A percentile compares a stretch with the other conserved stretches of the same genome.
Evolutionary conservation across 257 asterid genomes (phyloP).

Genomic region (Solanum chiquidenum): DNA sequence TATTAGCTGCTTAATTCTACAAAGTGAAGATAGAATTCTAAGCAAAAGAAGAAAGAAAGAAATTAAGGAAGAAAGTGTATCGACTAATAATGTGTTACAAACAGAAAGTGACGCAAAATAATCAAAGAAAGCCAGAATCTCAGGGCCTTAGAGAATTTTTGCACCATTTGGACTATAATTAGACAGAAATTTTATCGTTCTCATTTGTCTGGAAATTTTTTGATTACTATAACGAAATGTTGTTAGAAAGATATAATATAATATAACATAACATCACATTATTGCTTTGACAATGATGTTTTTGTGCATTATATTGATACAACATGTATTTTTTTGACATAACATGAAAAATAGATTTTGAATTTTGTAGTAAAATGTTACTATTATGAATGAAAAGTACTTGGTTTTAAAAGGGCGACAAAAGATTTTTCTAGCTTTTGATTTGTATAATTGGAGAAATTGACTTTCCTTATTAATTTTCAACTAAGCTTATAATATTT

Average conservation of each 20-base stretch:
- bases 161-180: not conserved
- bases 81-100: not conserved
- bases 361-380: not conserved
- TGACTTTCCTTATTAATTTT: not conserved
- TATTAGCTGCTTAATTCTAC: not conserved
- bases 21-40: not conserved
- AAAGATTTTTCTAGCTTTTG: not conserved
- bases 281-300: not conserved
- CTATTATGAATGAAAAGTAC: too few species aligned
- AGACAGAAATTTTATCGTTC: not conserved
- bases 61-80: not conserved
- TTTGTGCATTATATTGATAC: not conserved
- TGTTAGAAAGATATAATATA: fast-evolving
- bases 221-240: fast-evolving
- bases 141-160: not conserved
- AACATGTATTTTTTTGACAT: too few species aligned
- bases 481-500: not conserved
- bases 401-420: not conserved
- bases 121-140: not conserved
- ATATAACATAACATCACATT: not conserved
- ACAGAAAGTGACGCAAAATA: not conserved
- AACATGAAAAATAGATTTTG: not conserved
- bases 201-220: fast-evolving
- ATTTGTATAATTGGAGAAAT: not conserved
- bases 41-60: not conserved